Conservation (phyloP, 441 rosid genomes). For the Syzygium malaccense region DNA sequence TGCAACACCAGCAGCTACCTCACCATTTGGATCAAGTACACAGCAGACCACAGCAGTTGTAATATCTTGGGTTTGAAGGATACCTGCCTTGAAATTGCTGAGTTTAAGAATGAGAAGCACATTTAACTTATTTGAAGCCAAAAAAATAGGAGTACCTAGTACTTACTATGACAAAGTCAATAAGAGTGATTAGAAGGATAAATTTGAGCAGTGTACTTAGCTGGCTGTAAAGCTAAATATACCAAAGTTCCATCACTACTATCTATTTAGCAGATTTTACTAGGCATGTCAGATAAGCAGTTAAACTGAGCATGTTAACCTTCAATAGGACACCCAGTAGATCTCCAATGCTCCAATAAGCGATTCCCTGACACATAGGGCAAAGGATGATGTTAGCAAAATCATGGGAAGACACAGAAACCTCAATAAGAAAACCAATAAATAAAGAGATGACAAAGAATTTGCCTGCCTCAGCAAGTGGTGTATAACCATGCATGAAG, state of each 20-base stretch:
- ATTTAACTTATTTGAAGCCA: neutral
- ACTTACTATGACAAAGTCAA: neutral
- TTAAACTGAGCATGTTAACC: slow-evolving; percentile 21
- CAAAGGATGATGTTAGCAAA: neutral
- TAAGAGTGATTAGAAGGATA: neutral
- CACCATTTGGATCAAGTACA: slow-evolving; percentile 57
- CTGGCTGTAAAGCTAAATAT: neutral
- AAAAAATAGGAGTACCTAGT: neutral
- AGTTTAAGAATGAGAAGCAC: neutral
- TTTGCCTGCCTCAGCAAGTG: neutral
- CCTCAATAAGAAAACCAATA: neutral
- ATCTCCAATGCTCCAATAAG: slow-evolving; percentile 51
- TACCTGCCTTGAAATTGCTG: slow-evolving; percentile 33
- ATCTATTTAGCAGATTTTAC: neutral
- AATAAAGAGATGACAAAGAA: neutral
- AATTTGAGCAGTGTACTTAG: neutral
- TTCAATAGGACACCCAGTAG: slow-evolving; percentile 26
- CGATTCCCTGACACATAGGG: slow-evolving; percentile 19
- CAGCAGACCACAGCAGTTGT: slow-evolving; percentile 58
- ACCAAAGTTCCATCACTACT: neutral
- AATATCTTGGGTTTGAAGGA: slow-evolving; percentile 49
- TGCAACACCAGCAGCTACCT: slow-evolving; percentile 80
- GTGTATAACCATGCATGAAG: neutral
- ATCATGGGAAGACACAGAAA: neutral
- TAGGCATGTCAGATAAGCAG: neutral